phyloP scores from a whole-genome alignment of 352 stramenopile species.

The Phytophthora sp. region DNA sequence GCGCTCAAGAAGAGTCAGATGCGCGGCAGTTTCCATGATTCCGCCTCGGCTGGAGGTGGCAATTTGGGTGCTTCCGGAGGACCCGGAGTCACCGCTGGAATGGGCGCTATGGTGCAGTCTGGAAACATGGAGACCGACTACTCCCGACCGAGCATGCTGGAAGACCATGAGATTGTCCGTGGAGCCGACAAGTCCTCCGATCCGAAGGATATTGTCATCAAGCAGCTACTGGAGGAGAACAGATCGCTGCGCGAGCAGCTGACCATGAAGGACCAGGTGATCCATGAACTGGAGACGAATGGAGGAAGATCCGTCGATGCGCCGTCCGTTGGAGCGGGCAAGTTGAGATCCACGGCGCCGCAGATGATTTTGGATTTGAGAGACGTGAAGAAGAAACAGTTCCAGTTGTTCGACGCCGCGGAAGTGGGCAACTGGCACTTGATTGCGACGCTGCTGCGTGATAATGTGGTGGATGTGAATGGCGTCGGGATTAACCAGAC shows the following conservation, averaged over 20 bases:
- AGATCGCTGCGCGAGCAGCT: conserved; percentile 76
- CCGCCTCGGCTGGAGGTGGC: conserved; percentile 30
- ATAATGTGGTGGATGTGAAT: conserved; percentile 90
- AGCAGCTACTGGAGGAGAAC: conserved; percentile 87
- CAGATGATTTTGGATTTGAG: conserved; percentile 86
- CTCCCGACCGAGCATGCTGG: conserved; percentile 79
- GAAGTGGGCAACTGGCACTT: conserved; percentile 87
- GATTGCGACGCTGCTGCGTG: conserved; percentile 77
- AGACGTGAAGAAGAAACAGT: conserved; percentile 91
- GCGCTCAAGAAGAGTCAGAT: conserved; percentile 64
- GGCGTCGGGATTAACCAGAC: conserved; percentile 88
- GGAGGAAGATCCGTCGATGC: conserved; percentile 44
- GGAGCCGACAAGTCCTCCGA: conserved; percentile 81
- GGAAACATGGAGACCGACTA: conserved; percentile 61
- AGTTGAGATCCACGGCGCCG: conserved; percentile 60
- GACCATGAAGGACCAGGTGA: conserved; percentile 84
- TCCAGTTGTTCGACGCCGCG: conserved; percentile 85
- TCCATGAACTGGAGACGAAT: conserved; percentile 84
- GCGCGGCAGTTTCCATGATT: conserved; percentile 75
- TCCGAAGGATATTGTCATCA: conserved; percentile 88
- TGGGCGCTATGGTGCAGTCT: conserved; percentile 3
- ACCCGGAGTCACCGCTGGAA: conserved; percentile 25
- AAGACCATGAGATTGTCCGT: conserved; percentile 87
- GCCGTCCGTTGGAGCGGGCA: conserved; percentile 31
- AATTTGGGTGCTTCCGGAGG: conserved; percentile 31